These are phyloP conservation scores for Penicillium dipodomyicola DNA, from an alignment of 495 filamentous ascomycete species.

Conservation along the genomic window DNA sequence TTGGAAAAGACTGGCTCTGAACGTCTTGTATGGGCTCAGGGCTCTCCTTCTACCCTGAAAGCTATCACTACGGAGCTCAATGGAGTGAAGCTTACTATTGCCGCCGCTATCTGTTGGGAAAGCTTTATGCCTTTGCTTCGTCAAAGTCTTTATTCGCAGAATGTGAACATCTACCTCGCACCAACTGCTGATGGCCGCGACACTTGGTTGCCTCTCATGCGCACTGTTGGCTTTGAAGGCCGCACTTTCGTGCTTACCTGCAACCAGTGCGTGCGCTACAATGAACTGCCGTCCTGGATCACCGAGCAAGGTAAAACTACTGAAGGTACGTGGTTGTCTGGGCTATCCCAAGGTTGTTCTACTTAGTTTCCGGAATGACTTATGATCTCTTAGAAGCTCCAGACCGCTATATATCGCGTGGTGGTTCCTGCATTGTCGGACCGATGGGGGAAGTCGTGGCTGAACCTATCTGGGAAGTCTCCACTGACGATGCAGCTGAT, in stretches of 20 bases:
- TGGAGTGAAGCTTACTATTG: constrained; percentile 73
- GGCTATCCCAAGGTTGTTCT: not conserved
- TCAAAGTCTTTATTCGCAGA: constrained; percentile 79
- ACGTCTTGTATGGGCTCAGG: constrained; percentile 86
- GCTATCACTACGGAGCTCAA: constrained; percentile 79
- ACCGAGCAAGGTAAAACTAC: constrained; percentile 16
- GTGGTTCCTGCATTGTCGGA: constrained; percentile 79
- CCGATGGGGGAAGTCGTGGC: constrained; percentile 75
- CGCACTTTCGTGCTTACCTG: constrained; percentile 79
- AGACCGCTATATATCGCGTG: constrained; percentile 40
- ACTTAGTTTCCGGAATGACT: not conserved
- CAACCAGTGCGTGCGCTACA: constrained; percentile 73
- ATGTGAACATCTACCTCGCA: constrained; percentile 89
- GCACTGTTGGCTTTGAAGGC: constrained; percentile 76
- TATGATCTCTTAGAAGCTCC: not conserved
- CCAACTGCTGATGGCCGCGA: constrained; percentile 86
- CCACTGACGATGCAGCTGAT: constrained; percentile 46
- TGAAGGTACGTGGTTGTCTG: not conserved
- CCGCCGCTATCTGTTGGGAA: constrained; percentile 94
- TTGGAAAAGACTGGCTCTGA: constrained; percentile 70
- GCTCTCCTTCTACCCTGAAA: constrained; percentile 73
- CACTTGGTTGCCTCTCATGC: constrained; percentile 79
- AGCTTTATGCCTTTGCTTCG: constrained; percentile 92
- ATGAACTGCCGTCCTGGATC: constrained; percentile 59
- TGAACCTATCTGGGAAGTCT: constrained; percentile 79